Conservation (phyloP, 352 stramenopile genomes). For the Phytopythium chamaehyphon region DNA sequence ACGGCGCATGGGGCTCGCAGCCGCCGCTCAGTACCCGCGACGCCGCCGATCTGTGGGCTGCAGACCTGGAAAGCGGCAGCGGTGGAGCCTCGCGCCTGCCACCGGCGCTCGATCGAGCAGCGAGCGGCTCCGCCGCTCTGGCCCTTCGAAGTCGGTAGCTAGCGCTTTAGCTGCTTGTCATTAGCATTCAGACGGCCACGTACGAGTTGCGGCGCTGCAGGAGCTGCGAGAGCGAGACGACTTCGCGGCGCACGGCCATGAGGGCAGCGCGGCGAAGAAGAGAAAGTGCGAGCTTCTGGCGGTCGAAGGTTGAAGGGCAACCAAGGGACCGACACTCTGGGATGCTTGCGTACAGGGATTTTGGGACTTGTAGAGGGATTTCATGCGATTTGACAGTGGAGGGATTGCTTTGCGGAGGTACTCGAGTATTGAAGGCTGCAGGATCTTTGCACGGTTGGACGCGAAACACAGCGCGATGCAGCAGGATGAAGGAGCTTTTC, state of each 20-base stretch:
- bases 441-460: too few relatives aligned
- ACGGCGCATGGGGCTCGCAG: background rate
- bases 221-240: slow-evolving; percentile 71
- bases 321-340: background rate
- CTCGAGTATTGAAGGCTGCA: too few relatives aligned
- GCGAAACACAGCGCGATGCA: too few relatives aligned
- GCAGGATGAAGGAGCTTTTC: too few relatives aligned
- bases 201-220: slow-evolving; percentile 47
- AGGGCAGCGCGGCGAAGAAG: background rate
- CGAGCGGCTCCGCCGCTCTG: background rate
- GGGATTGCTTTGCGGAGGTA: too few relatives aligned
- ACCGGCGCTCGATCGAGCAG: background rate
- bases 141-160: too few relatives aligned
- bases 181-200: background rate
- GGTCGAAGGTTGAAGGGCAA: background rate
- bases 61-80: background rate
- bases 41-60: background rate
- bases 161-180: background rate
- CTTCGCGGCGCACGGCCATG: slow-evolving; percentile 65
- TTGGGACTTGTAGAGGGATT: background rate
- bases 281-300: background rate
- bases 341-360: background rate
- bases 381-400: too few relatives aligned
- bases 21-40: background rate
- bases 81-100: background rate